These are phyloP conservation scores for Cystobasidium sp. DNA, from an alignment of 1,284 basidiomycete species.

Conservation along the genomic window DNA sequence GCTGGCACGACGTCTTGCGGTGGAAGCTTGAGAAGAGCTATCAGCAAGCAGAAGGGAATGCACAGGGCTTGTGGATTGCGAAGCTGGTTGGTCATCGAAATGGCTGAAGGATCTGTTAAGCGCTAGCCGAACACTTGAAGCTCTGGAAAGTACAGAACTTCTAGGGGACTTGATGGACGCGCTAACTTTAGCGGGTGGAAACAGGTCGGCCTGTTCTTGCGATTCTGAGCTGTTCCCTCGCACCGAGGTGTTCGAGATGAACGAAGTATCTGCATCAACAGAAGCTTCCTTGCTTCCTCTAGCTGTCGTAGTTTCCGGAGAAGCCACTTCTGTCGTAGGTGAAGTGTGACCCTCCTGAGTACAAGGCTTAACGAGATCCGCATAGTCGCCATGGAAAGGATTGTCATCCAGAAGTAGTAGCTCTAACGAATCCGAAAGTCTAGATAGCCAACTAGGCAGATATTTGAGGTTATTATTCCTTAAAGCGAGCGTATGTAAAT, in stretches of 20 bases:
- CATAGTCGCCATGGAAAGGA: slow-evolving; percentile 89
- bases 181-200: neutral
- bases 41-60: slow-evolving; percentile 39
- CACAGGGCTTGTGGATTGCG: slow-evolving; percentile 31
- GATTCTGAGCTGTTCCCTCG: neutral
- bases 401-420: slow-evolving; percentile 89
- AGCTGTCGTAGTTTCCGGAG: neutral
- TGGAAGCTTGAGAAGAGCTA: slow-evolving; percentile 14
- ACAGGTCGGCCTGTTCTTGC: slow-evolving; percentile 11
- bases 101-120: slow-evolving; percentile 6
- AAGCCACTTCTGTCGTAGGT: neutral
- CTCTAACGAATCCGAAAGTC: slow-evolving; percentile 73
- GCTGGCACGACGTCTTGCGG: slow-evolving; percentile 29
- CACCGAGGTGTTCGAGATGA: slow-evolving; percentile 14
- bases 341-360: neutral
- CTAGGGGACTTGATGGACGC: slow-evolving; percentile 11
- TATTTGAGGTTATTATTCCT: slow-evolving; percentile 84
- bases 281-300: neutral
- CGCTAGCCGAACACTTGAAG: slow-evolving; percentile 10
- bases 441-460: slow-evolving; percentile 91
- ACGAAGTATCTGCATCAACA: slow-evolving; percentile 1
- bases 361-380: slow-evolving; percentile 76
- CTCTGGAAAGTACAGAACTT: slow-evolving; percentile 19
- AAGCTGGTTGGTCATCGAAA: neutral
- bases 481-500: slow-evolving; percentile 52